Evolutionary conservation across 345 rosid species (phyloP), one percentile per base, ranked within the genome.

Genomic region (Gynandropsis gynandra): DNA sequence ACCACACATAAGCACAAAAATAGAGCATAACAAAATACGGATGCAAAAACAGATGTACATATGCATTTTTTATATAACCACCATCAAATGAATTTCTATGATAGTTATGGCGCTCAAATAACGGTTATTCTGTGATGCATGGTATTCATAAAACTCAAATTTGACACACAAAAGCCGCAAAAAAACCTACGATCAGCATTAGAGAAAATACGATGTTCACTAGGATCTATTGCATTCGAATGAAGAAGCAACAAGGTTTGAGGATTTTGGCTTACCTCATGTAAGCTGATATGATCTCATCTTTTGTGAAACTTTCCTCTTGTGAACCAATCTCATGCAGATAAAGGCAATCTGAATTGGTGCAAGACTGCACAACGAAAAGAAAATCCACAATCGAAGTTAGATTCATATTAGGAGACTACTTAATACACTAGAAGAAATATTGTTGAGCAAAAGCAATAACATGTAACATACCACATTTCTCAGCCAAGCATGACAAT

Each of bases 401-500:
- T 42, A 27, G 40, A 52, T 19, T 21, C 16, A 12, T 5, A n/a
- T 38, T 17, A 35, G 9, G 16, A 38, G 1, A 7, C 16, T 11
- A 37, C 5, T 24, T 24, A 2, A 24, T 24, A 5, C 29, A 24
- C 29, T 5, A 24, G 29, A 59, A 40, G 50, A 41, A 46, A 54
- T 43, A n/a, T 36, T 53, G 37, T 29, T 24, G 20, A 36, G 40
- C 20, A 19, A 19, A 52, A 13, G 31, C 19, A 67, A 61, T 36
- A 55, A 16, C 7, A 43, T 45, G 42, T 50, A 36, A 37, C 71
- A 53, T 56, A 92, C 98, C 88, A 66, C 80, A 75, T 82, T 92
- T 76, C 97, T 77, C 63, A 92, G 75, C 98, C 98, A 92, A 42
- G 98, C 96, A 76, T 92, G 98, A 64, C 98, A 92, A 60, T 92